Conservation (phyloP, 2,329 filamentous ascomycete genomes). For the Monosporascus sp. region DNA sequence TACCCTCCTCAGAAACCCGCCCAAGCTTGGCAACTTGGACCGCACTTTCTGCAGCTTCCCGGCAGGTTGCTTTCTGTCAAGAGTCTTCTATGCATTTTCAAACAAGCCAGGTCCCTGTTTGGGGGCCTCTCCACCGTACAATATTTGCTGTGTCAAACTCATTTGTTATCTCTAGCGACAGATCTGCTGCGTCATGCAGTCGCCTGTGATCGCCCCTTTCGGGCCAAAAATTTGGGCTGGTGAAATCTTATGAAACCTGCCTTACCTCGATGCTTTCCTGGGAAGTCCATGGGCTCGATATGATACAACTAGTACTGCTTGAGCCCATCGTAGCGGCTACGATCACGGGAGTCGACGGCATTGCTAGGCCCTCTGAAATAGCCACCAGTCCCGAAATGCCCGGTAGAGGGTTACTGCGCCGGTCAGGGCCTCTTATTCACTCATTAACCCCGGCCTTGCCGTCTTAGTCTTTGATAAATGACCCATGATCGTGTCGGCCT, state of each 20-base stretch:
- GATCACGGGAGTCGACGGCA: slow-evolving; percentile 22
- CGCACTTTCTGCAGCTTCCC: slow-evolving; percentile 45
- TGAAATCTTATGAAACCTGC: slow-evolving; percentile 35
- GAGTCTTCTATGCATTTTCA: slow-evolving; percentile 29
- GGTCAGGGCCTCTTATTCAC: slow-evolving; percentile 9
- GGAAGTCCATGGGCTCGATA: slow-evolving; percentile 16
- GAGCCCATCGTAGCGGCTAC: slow-evolving; percentile 19
- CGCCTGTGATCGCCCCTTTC: slow-evolving; percentile 35
- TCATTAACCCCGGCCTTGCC: slow-evolving; percentile 13
- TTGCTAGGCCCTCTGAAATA: slow-evolving; percentile 15
- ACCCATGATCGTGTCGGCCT: slow-evolving; percentile 11
- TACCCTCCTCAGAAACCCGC: slow-evolving; percentile 31
- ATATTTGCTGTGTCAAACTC: slow-evolving; percentile 40
- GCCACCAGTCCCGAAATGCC: slow-evolving; percentile 17
- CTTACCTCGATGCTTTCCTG: slow-evolving; percentile 30
- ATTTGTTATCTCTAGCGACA: slow-evolving; percentile 31
- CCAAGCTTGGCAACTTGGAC: slow-evolving; percentile 32
- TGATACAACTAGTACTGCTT: slow-evolving; percentile 20
- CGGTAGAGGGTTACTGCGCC: slow-evolving; percentile 13
- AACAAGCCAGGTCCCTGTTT: slow-evolving; percentile 38
- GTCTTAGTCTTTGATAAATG: slow-evolving; percentile 11
- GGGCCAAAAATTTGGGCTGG: slow-evolving; percentile 28
- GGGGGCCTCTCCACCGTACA: slow-evolving; percentile 26
- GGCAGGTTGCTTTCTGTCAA: slow-evolving; percentile 35
- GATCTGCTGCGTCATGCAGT: slow-evolving; percentile 34